Base-by-base conservation (phyloP, 2,329 filamentous ascomycete genomes). In the Alternaria incomplexa region DNA sequence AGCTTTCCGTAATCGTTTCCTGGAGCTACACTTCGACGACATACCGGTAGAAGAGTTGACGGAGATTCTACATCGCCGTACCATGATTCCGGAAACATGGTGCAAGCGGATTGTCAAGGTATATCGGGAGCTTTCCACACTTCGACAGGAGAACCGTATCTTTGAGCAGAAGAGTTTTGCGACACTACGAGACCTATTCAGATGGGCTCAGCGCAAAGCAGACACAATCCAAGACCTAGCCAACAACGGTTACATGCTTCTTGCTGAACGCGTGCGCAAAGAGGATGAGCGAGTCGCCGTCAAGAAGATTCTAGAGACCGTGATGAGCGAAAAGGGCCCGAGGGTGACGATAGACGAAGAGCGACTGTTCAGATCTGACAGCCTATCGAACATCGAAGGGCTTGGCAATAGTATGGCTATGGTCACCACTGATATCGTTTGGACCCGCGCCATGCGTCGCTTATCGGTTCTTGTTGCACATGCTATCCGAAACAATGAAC, bases 81-180 rank as follows among this genome's bases (percentile, higher is more conserved):
- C 93, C 62, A 89, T 93, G 72, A 93, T 97, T 13, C 93, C 96
- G 0, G 93, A 95, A 5, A 95, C 94, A 1, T 96, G 97, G 82
- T 97, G 95, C 77, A 89, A 89, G 66, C 89, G 92, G 55, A 98
- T 99, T 62, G 96, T 99, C 4, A 88, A 90, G 9, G 95, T 98
- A 0, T 99, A 99, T 80, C 92, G 93, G 73, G 93, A 97, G 76
- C 87, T 99, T 7, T 97, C 96, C 0, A 86, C 93, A 6, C 84
- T 98, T 44, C 90, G 96, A 23, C 96, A 99, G 80, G 93, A 94
- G 22, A 95, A 90, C 74, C 86, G 96, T 47, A 83, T 99, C 6
- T 99, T 99, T 76, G 96, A 99, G 81, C 93, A 97, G 74, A 97
- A 97, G 80, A 96, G 95, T 77, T 99, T 99, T 79, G 96, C 96